Conservation (phyloP, 768 basidiomycete genomes). For the Filobasidium floriforme region DNA sequence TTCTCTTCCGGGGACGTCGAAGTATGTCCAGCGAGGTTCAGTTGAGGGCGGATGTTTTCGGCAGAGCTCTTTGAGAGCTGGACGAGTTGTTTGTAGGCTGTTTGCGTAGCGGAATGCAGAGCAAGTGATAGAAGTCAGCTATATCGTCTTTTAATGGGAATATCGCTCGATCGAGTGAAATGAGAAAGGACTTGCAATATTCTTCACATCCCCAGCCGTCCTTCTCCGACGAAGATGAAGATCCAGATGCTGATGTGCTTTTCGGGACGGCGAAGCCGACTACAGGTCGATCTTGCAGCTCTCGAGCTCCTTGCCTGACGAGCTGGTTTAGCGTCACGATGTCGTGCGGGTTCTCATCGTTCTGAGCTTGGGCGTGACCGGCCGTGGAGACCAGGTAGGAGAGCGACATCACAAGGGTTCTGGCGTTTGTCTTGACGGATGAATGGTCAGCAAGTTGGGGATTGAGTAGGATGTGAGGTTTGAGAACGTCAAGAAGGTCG, state of each 20-base stretch:
- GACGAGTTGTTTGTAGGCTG: constrained; percentile 31
- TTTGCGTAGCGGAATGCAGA: background rate
- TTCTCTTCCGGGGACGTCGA: background rate
- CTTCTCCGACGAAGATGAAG: background rate
- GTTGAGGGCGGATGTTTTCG: constrained; percentile 1
- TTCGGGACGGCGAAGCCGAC: constrained; percentile 31
- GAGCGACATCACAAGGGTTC: constrained; percentile 14
- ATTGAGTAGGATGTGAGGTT: too few relatives aligned
- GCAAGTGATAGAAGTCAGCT: background rate
- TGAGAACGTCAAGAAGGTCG: too few relatives aligned
- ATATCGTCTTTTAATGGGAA: background rate
- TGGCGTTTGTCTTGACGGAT: background rate
- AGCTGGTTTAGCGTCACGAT: constrained; percentile 33
- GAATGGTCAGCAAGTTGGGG: background rate
- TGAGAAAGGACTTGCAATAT: constrained; percentile 28
- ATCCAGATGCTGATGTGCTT: too few relatives aligned
- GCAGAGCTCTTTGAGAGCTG: constrained; percentile 19
- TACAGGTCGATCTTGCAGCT: constrained; percentile 33
- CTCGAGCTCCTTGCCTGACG: constrained; percentile 32
- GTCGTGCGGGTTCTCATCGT: constrained; percentile 33
- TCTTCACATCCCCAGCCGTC: constrained; percentile 32
- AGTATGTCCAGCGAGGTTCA: background rate
- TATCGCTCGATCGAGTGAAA: background rate
- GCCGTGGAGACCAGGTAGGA: constrained; percentile 41
- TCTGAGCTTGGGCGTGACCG: constrained; percentile 37